Conservation (phyloP, 345 rosid genomes). For the Gossypium sturtianum region DNA sequence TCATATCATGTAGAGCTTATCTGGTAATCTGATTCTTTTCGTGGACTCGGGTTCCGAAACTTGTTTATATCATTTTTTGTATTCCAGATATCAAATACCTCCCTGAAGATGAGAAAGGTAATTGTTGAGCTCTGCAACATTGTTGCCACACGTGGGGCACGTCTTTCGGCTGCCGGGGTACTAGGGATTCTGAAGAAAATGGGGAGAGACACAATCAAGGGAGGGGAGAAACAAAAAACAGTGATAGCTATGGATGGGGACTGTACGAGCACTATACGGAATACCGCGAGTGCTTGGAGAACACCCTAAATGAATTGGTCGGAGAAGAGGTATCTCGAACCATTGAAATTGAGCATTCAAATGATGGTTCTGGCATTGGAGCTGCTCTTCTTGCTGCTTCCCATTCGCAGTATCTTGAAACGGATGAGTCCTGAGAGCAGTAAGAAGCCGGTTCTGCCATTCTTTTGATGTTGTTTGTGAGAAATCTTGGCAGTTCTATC, state of each 20-base stretch:
- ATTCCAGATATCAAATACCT: slow-evolving; percentile 46
- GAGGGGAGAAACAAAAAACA: slow-evolving; percentile 46
- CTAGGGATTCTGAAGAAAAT: slow-evolving; percentile 67
- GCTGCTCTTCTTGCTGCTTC: slow-evolving; percentile 82
- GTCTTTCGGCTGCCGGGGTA: slow-evolving; percentile 75
- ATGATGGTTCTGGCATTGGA: slow-evolving; percentile 76
- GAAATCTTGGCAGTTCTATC: neutral
- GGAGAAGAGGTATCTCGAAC: slow-evolving; percentile 52
- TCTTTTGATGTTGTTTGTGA: neutral
- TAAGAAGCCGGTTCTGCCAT: neutral
- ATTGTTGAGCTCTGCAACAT: slow-evolving; percentile 67
- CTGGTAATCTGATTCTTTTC: neutral
- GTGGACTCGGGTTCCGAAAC: neutral
- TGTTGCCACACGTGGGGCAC: slow-evolving; percentile 63
- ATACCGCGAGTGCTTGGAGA: slow-evolving; percentile 54
- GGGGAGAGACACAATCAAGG: slow-evolving; percentile 55
- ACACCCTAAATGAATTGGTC: slow-evolving; percentile 50
- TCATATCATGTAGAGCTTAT: neutral
- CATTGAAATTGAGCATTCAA: slow-evolving; percentile 43
- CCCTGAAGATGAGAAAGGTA: slow-evolving; percentile 52
- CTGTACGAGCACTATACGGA: slow-evolving; percentile 61
- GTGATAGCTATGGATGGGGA: slow-evolving; percentile 86
- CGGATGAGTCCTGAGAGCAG: slow-evolving; percentile 13
- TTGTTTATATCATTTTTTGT: neutral
- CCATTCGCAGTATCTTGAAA: slow-evolving; percentile 47